Evolutionary conservation across 129 eudicot genomes (phyloP), one percentile per base, ranked within the genome.

Genomic region (Artemisia argyi): DNA sequence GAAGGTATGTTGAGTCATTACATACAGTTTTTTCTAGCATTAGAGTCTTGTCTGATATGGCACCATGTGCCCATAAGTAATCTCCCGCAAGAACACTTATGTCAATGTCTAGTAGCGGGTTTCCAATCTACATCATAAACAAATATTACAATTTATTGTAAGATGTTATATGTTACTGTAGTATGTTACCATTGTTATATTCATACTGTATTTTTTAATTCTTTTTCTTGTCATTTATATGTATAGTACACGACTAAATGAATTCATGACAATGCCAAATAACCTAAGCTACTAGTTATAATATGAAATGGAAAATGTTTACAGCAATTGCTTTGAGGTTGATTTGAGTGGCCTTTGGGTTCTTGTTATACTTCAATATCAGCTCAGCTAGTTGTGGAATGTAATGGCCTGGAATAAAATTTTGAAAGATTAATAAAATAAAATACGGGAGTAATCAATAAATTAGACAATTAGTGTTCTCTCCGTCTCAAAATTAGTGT

Each of bases 71-170:
- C 85, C 85, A 82, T 53, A 77, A 68, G 42, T 42, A 82, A 0
- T 82, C 85, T 0, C 73, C 85, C 15, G 79, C 73, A 0, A 66
- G 59, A 44, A 82, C 82, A 11, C 85, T 82, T 1, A 82, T 73
- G 52, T 82, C 86, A 24, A 82, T 77, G 76, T 82, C 86, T 55
- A 77, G 50, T 50, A 82, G 60, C n/a, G 86, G 83, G 49, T 82
- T 82, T 42, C 86, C 86, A 2, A 82, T 72, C 80, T 82, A 44
- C 3, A 53, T 39, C 10, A 52, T 5, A 1, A 26, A 13, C 1
- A 44, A 10, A 30, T 2, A 3, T 17, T 42, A 42, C 47, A 15
- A 39, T 39, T 39, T 39, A 9, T 35, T 35, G 44, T 35, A 35
- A 35, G 44, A 7, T 7, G 44, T 35, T 35, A 35, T 35, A 35